These are phyloP conservation scores for Pulveroboletus frians DNA, from an alignment of 768 basidiomycete species.

Conservation along the genomic window DNA sequence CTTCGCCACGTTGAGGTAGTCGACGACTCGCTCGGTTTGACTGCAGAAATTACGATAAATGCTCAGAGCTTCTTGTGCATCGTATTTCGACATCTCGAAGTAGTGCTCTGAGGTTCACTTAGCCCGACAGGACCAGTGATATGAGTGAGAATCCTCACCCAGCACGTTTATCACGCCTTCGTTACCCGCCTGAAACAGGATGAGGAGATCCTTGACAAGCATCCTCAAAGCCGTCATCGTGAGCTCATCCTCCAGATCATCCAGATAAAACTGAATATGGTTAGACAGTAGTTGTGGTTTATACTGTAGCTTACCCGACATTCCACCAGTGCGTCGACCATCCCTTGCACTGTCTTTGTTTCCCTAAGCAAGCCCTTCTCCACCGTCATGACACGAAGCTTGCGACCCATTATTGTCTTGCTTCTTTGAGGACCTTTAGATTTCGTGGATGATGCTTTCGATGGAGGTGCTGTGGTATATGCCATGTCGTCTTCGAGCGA, in stretches of 20 bases:
- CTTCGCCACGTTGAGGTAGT: conserved; percentile 86
- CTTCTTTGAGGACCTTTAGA: conserved; percentile 46
- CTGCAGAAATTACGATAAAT: conserved; percentile 94
- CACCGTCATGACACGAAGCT: conserved; percentile 85
- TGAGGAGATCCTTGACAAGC: conserved; percentile 93
- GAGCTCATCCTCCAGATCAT: conserved; percentile 89
- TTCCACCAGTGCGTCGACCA: conserved; percentile 84
- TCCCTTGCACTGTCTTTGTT: conserved; percentile 82
- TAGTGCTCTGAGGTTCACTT: conserved; percentile 68
- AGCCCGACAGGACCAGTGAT: conserved; percentile 3
- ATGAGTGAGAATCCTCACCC: conserved; percentile 43
- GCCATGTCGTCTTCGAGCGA: conserved; percentile 59
- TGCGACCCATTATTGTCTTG: conserved; percentile 77
- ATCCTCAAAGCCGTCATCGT: conserved; percentile 84
- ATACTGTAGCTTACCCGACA: conserved; percentile 61
- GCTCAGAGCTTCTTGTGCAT: conserved; percentile 75
- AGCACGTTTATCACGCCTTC: conserved; percentile 86
- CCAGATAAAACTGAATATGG: conserved; percentile 75
- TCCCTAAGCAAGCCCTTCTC: conserved; percentile 94
- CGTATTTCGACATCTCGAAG: conserved; percentile 96
- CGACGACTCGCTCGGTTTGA: conserved; percentile 89
- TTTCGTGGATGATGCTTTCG: conserved; percentile 30
- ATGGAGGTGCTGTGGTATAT: conserved; percentile 24
- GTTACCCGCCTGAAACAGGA: conserved; percentile 93
- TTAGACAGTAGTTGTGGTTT: background rate